Evolutionary conservation across 495 filamentous ascomycete species (phyloP).

Genomic region (Lasiosphaeria hispida): DNA sequence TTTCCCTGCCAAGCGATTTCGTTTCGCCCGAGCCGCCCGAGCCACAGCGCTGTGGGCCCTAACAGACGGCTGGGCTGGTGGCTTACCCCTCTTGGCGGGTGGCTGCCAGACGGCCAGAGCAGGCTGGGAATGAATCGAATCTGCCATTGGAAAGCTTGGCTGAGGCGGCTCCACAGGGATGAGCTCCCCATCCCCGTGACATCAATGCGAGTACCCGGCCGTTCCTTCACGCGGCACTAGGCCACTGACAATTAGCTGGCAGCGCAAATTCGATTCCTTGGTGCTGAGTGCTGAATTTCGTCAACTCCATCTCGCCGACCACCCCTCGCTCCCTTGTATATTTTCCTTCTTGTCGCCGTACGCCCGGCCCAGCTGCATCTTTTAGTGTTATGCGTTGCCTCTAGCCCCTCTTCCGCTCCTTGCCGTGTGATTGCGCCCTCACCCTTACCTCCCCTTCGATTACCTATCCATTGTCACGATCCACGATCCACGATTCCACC

Average conservation of each 20-base stretch:
- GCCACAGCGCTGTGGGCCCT: no score
- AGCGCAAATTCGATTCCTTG: slow-evolving; percentile 10
- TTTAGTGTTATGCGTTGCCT: slow-evolving; percentile 30
- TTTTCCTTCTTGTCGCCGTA: slow-evolving; percentile 4
- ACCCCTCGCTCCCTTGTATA: slow-evolving; percentile 7
- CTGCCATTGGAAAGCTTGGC: neutral
- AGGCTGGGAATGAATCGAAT: neutral
- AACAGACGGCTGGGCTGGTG: no score
- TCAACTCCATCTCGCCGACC: slow-evolving; percentile 2
- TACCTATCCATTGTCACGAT: slow-evolving; percentile 33
- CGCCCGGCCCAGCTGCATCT: slow-evolving; percentile 9
- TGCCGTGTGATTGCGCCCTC: slow-evolving; percentile 14
- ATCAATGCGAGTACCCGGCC: slow-evolving; percentile 19
- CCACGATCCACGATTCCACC: slow-evolving; percentile 37
- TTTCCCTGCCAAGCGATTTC: no score
- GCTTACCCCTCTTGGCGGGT: no score
- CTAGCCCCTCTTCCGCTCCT: slow-evolving; percentile 5
- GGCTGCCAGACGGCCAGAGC: no score
- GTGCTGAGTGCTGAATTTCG: slow-evolving; percentile 1
- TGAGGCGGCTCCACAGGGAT: slow-evolving; percentile 18
- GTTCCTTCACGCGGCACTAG: slow-evolving; percentile 13
- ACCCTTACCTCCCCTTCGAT: neutral
- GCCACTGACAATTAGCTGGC: neutral
- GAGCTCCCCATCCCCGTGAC: slow-evolving; percentile 29
- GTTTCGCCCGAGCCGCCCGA: no score